Conservation (phyloP, 352 stramenopile species). For the Elongisporangium senticosum region DNA sequence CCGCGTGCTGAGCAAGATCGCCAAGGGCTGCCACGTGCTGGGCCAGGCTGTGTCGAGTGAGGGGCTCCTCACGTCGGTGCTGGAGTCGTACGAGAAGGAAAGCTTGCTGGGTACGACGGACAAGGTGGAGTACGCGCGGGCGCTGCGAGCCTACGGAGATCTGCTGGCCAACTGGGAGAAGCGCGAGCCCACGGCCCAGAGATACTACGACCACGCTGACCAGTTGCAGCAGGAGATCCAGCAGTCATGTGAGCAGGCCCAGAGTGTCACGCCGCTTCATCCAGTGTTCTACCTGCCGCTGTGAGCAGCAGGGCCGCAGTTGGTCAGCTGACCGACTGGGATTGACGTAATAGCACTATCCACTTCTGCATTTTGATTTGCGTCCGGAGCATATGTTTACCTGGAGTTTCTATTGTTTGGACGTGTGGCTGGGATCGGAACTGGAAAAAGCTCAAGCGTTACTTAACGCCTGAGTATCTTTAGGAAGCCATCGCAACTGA, state of each 20-base stretch:
- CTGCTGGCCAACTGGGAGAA: slow-evolving; percentile 55
- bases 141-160: slow-evolving; percentile 52
- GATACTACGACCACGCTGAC: slow-evolving; percentile 35
- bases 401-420: background rate
- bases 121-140: slow-evolving; percentile 59
- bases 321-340: background rate
- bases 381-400: background rate
- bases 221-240: slow-evolving; percentile 29
- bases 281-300: slow-evolving; percentile 51
- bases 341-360: background rate
- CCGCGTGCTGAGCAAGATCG: slow-evolving; percentile 62
- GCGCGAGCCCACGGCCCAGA: slow-evolving; percentile 31
- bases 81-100: slow-evolving; percentile 69
- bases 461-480: background rate
- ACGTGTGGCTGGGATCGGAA: background rate
- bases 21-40: slow-evolving; percentile 49
- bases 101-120: slow-evolving; percentile 41
- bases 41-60: slow-evolving; percentile 70
- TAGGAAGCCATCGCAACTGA: background rate
- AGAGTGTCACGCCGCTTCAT: slow-evolving; percentile 27
- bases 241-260: slow-evolving; percentile 19
- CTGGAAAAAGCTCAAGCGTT: background rate
- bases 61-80: slow-evolving; percentile 58
- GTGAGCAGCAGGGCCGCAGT: slow-evolving; percentile 5
- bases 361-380: too few relatives aligned